Evolutionary conservation across 2,329 filamentous ascomycete species (phyloP).

Genomic region (Aphanocladium album): DNA sequence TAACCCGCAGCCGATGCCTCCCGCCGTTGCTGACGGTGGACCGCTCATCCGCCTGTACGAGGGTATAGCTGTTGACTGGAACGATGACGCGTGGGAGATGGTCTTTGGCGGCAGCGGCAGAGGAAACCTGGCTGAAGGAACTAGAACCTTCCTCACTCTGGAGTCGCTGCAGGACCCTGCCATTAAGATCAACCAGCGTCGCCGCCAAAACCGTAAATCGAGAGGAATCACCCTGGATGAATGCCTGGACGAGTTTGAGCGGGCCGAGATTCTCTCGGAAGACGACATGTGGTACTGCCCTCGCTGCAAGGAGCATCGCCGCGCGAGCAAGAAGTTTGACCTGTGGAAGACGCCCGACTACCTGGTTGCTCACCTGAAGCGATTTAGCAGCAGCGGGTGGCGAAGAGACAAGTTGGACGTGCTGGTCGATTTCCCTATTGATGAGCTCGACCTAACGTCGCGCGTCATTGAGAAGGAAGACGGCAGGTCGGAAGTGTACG

Average conservation of each 20-base stretch:
- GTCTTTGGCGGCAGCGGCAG: constrained; percentile 55
- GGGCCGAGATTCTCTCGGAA: constrained; percentile 87
- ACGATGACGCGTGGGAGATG: constrained; percentile 59
- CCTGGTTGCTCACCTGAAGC: constrained; percentile 88
- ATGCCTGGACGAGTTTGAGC: constrained; percentile 90
- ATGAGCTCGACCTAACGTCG: constrained; percentile 75
- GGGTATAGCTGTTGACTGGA: constrained; percentile 84
- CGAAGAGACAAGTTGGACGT: constrained; percentile 90
- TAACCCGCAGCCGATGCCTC: constrained; percentile 32
- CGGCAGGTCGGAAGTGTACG: constrained; percentile 79
- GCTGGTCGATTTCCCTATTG: constrained; percentile 83
- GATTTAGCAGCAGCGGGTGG: constrained; percentile 79
- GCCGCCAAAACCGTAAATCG: constrained; percentile 50
- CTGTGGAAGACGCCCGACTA: constrained; percentile 97
- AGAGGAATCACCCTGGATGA: constrained; percentile 79
- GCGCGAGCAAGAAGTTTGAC: constrained; percentile 93
- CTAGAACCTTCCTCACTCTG: constrained; percentile 50
- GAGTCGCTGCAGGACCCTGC: constrained; percentile 57
- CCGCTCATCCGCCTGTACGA: constrained; percentile 76
- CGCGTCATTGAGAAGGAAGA: constrained; percentile 76
- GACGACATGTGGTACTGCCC: constrained; percentile 98
- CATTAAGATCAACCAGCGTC: constrained; percentile 58
- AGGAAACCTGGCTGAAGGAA: constrained; percentile 46
- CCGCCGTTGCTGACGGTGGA: constrained; percentile 42
- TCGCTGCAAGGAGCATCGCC: constrained; percentile 86